Conservation (phyloP, 495 filamentous ascomycete genomes). For the Stereocaulon alpinum region DNA sequence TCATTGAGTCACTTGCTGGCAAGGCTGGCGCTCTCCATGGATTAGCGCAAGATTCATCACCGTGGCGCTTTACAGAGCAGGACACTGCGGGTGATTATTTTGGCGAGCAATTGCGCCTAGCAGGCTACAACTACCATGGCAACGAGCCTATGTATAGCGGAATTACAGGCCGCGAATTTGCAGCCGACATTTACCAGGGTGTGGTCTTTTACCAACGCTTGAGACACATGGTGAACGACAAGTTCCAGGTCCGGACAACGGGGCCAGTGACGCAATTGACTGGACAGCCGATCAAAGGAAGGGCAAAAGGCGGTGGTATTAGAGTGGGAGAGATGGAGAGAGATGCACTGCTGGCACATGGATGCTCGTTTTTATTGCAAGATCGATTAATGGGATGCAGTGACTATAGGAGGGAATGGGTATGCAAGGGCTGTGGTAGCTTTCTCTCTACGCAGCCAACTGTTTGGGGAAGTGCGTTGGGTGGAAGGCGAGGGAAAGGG, state of each 20-base stretch:
- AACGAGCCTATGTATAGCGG: conserved; percentile 98
- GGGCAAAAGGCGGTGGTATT: conserved; percentile 93
- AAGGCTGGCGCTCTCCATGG: conserved; percentile 92
- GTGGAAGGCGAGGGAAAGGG: conserved; percentile 27
- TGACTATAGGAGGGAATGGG: conserved; percentile 77
- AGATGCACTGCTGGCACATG: conserved; percentile 87
- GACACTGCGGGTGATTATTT: conserved; percentile 92
- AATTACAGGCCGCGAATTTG: conserved; percentile 88
- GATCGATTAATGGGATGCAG: conserved; percentile 95
- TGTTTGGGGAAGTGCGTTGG: conserved; percentile 36
- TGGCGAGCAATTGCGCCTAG: conserved; percentile 83
- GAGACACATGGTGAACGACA: conserved; percentile 99
- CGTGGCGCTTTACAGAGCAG: conserved; percentile 87
- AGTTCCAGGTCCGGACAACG: conserved; percentile 96
- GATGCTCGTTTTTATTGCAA: conserved; percentile 86
- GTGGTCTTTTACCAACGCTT: conserved; percentile 96
- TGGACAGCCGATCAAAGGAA: conserved; percentile 92
- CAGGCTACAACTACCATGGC: conserved; percentile 95
- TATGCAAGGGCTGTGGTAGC: conserved; percentile 76
- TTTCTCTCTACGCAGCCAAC: conserved; percentile 77
- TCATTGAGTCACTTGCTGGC: conserved; percentile 92
- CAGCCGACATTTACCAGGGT: conserved; percentile 92
- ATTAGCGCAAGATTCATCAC: conserved; percentile 85
- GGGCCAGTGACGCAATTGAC: conserved; percentile 80
- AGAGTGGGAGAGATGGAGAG: conserved; percentile 99